Base-by-base conservation (phyloP, 495 filamentous ascomycete genomes). In the Beverwykella pulmonaria region DNA sequence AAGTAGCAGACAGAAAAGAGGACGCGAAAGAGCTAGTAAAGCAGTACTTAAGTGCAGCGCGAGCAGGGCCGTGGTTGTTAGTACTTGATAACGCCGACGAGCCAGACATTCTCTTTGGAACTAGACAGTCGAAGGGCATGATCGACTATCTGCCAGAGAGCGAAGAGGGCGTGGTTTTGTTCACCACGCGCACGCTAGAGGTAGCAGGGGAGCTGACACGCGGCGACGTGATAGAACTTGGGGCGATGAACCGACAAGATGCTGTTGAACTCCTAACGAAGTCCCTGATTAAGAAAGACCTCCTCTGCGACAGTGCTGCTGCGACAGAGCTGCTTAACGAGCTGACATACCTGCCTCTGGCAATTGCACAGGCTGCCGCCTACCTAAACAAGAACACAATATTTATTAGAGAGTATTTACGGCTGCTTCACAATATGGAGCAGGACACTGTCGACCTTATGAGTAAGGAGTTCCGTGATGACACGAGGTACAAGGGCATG, bases 31-130 rank as follows among this genome's bases (percentile, higher is more conserved):
- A 68, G 53, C 53, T 48, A 20, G 27, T 71, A 1, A 47, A 64
- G 44, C 59, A 54, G 32, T 23, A 46, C 4, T 32, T 71, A 22
- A 59, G 69, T 41, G 5, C 50, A 39, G 53, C 20, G 17, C 49
- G 15, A 22, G 56, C 68, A 15, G 63, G 68, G 27, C 29, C n/a
- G 46, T 71, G 69, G 69, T 46, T 71, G 7, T 29, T 71, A 17
- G 56, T 71, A 1, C 2, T 71, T n/a, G 69, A 68, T 34, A 75
- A 75, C 50, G 73, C 73, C 9, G 73, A 75, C 46, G 69, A 75
- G 58, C 1, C 36, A 52, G 64, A 67, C 27, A 50, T 73, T 32
- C 27, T 75, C 1, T 60, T 46, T 56, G 63, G 70, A 5, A 58
- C 27, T 0, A 53, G 32, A 17, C 47, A 65, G 36, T 19, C 34